These are phyloP conservation scores for Chlorella sp. DNA, from an alignment of 139 green algal genomes.

Conservation along the genomic window DNA sequence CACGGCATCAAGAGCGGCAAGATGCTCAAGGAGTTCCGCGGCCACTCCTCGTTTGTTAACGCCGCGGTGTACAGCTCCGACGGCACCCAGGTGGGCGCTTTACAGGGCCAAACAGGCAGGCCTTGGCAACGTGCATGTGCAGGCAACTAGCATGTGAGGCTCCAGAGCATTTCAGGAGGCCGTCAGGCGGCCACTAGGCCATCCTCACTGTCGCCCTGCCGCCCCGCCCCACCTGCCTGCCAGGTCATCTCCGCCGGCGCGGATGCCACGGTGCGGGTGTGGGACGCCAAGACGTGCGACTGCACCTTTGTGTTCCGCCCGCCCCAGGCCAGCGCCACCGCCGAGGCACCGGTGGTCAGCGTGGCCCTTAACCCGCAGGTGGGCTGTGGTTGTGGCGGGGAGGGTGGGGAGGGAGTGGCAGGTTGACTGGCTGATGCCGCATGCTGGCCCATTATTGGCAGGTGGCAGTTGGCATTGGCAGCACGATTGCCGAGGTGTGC, in stretches of 20 bases:
- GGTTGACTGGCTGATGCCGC: no score
- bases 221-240: not conserved
- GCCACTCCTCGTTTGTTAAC: constrained; percentile 96
- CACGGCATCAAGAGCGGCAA: constrained; percentile 97
- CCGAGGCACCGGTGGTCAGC: constrained; percentile 74
- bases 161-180: no score
- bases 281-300: constrained; percentile 93
- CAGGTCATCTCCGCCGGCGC: constrained; percentile 74
- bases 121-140: not conserved
- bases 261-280: constrained; percentile 91
- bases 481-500: no score
- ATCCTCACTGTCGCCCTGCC: not conserved
- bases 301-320: constrained; percentile 73
- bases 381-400: no score
- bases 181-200: not conserved
- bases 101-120: not conserved
- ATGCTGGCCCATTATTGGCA: no score
- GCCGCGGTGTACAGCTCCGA: constrained; percentile 81
- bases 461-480: no score
- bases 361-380: constrained; percentile 72
- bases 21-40: constrained; percentile 97
- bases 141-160: not conserved
- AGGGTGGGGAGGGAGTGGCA: no score
- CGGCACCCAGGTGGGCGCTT: constrained; percentile 54
- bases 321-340: constrained; percentile 25